Base-by-base conservation (phyloP, 2,329 filamentous ascomycete species). In the Alternaria solani region DNA sequence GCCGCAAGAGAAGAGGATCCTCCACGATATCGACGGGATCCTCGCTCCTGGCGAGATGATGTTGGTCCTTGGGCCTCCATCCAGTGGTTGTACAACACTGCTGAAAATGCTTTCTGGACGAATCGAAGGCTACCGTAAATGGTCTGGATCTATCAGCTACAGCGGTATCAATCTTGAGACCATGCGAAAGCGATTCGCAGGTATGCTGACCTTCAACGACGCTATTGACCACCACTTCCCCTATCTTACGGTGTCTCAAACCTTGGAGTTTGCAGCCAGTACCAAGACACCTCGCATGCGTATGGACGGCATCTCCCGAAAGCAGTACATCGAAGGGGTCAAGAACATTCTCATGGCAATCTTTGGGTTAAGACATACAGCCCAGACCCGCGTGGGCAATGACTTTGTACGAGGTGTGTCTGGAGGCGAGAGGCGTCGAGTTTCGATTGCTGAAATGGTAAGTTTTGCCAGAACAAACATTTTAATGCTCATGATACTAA, bases 141-240 rank as follows among this genome's bases (percentile, higher is more conserved):
- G 36, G 36, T n/a, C 36, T 38, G 36, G 36, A 8, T 18, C 16
- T 38, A 38, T 38, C 36, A 38, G 36, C 16, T 38, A n/a, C 36
- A 38, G 36, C 16, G 36, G 36, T 38, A 38, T 38, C 36, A 8
- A 16, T 38, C 36, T 38, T n/a, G n/a, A 38, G 36, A 38, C 36
- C n/a, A 38, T 38, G 36, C 16, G 36, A 38, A 38, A 38, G n/a
- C 36, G 36, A 38, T 38, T 38, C 36, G 16, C 36, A 18, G 16
- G 36, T 38, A 38, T 38, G 36, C 36, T 38, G 78, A 88, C 89
- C 1, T 88, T 93, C 9, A 95, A 94, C 80, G 92, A 92, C 70
- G 87, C 90, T 65, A 91, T 93, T 75, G 91, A 94, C 69, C 92
- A 96, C 67, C 92, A 96, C 70, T 88, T 92, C 66, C 86, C 92